A percentile compares a stretch with the other conserved stretches of the same genome.
phyloP scores from a whole-genome alignment of 352 stramenopile species.

The Achlya hypogyna region DNA sequence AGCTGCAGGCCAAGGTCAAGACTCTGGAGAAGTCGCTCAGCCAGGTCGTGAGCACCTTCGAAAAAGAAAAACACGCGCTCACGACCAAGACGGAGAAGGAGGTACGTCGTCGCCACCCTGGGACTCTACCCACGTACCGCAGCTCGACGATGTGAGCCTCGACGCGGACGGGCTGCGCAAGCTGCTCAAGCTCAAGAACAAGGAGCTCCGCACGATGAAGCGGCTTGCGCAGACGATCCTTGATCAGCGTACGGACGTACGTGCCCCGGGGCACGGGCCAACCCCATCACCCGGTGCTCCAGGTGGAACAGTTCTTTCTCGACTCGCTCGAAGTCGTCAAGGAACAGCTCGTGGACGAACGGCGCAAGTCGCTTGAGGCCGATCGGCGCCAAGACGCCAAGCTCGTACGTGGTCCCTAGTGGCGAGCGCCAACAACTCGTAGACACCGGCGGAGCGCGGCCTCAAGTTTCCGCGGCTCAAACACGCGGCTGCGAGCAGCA shows the following conservation, averaged over 20 bases:
- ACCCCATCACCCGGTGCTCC: too few relatives aligned
- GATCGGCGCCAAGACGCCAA: slow-evolving; percentile 35
- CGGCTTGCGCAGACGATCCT: slow-evolving; percentile 85
- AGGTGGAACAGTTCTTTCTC: slow-evolving; percentile 86
- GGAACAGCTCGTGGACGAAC: slow-evolving; percentile 47
- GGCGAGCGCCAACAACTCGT: too few relatives aligned
- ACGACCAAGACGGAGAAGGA: slow-evolving; percentile 43
- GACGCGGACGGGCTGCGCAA: slow-evolving; percentile 80
- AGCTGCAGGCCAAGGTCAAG: slow-evolving; percentile 60
- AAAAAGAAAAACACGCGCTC: slow-evolving; percentile 49
- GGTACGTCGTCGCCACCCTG: not conserved
- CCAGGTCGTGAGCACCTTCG: slow-evolving; percentile 49
- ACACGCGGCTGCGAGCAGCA: not conserved
- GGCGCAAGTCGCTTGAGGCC: slow-evolving; percentile 23
- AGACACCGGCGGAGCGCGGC: slow-evolving; percentile 17
- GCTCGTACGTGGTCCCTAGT: slow-evolving; percentile 32
- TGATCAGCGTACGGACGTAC: slow-evolving; percentile 81
- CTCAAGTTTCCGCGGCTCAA: slow-evolving; percentile 22
- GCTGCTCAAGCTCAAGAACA: slow-evolving; percentile 88
- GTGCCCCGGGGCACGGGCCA: not conserved
- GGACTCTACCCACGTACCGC: not conserved
- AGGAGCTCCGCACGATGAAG: slow-evolving; percentile 85
- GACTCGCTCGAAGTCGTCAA: slow-evolving; percentile 87
- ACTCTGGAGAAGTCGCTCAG: slow-evolving; percentile 70
- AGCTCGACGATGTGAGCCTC: slow-evolving; percentile 75